Evolutionary conservation across 192 early-diverging fungal genomes (phyloP), one percentile per base, ranked within the genome.

Genomic region (Coemansia reversa): DNA sequence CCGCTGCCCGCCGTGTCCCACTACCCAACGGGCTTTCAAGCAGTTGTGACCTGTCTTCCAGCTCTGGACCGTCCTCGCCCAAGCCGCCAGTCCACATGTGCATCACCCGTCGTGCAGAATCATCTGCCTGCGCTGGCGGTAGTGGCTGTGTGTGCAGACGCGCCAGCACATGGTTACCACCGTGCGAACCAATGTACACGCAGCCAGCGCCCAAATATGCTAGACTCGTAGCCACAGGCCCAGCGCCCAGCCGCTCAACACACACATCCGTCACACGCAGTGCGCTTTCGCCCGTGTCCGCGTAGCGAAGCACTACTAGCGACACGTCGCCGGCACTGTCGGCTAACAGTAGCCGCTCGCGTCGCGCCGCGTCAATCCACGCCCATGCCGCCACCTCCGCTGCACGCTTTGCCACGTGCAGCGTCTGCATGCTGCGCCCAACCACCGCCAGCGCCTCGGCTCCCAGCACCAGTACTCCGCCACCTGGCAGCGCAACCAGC

Each of bases 121-220:
- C 24, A 7, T 53, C 71, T 4, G 45, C 22, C 14, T 35, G 55
- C 4, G 55, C 28, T 18, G 9, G 33, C 29, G 49, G 12, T 71
- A 85, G 71, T 16, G 78, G 66, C 60, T 87, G 70, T 0, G 61
- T 69, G 19, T 73, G 73, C 28, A 97, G 72, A n/a, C 85, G 58
- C 4, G 92, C 72, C 5, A 98, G 74, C 55, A 89, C 80, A 16
- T 95, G 94, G 69, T 98, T 94, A 9, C 90, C 93, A 50, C 83
- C 87, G 62, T 91, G 84, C 5, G 94, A 95, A 4, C 97, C 95
- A 59, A 98, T 64, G 69, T 85, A 99, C 7, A 91, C 78, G 60
- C 83, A 83, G 27, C 88, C 88, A 19, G 84, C 75, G 47, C 80
- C 84, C 19, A 98, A 68, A 51, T 90, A 90, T 11, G 87, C 70